Evolutionary conservation across 441 rosid genomes (phyloP).

Genomic region (Biscutella laevigata): DNA sequence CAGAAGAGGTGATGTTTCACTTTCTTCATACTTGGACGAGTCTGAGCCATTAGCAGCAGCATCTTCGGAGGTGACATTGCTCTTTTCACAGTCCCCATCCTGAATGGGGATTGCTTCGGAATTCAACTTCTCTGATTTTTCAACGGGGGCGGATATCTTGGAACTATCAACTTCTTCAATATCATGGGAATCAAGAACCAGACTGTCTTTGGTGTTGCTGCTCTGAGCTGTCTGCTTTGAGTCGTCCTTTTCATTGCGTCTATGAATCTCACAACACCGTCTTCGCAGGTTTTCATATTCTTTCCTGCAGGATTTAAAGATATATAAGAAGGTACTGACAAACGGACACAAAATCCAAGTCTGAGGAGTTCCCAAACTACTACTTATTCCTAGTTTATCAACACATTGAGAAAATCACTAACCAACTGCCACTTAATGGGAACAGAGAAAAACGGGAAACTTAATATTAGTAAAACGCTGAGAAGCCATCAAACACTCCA

Average conservation of each 20-base stretch:
- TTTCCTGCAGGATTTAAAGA: constrained; percentile 40
- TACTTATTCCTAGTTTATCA: constrained; percentile 4
- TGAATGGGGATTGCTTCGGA: no score
- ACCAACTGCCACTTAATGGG: constrained; percentile 5
- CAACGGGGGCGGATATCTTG: constrained; percentile 34
- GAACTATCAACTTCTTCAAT: constrained; percentile 42
- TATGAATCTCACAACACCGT: constrained; percentile 41
- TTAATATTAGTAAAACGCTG: not conserved
- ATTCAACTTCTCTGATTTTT: constrained; percentile 27
- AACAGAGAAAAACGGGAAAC: not conserved
- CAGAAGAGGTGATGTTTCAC: constrained; percentile 35
- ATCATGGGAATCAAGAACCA: constrained; percentile 37
- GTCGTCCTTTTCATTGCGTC: constrained; percentile 31
- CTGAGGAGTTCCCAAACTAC: not conserved
- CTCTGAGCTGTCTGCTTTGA: constrained; percentile 30
- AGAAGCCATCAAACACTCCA: constrained; percentile 5
- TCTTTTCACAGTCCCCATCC: constrained; percentile 39
- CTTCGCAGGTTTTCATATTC: constrained; percentile 56
- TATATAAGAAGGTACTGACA: not conserved
- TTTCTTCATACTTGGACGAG: constrained; percentile 45
- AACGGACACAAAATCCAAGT: not conserved
- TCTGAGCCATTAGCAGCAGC: constrained; percentile 38
- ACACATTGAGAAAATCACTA: constrained; percentile 7
- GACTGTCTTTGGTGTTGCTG: constrained; percentile 32
- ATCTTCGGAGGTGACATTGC: constrained; percentile 40